phyloP scores from a whole-genome alignment of 768 basidiomycete species.

The Lentinula raphanica region DNA sequence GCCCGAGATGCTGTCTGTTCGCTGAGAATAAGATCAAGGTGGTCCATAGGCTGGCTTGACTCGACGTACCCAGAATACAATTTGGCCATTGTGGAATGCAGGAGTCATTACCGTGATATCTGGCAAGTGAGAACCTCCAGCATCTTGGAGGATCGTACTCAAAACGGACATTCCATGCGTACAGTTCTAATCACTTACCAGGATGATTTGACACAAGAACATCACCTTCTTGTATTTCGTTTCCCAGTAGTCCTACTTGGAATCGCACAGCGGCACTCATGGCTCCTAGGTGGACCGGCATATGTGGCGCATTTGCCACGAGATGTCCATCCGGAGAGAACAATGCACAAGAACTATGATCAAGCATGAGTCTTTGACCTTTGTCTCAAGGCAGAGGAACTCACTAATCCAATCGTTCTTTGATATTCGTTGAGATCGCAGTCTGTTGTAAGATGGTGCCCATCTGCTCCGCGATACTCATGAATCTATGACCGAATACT shows the following conservation, averaged over 20 bases:
- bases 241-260: slow-evolving; percentile 8
- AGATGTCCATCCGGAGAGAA: slow-evolving; percentile 36
- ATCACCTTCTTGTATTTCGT: neutral
- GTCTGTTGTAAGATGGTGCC: neutral
- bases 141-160: slow-evolving; percentile 4
- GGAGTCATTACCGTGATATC: slow-evolving; percentile 35
- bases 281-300: slow-evolving; percentile 8
- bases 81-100: slow-evolving; percentile 23
- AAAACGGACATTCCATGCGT: neutral
- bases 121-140: slow-evolving; percentile 33
- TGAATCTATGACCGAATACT: slow-evolving; percentile 5
- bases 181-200: neutral
- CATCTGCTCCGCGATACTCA: slow-evolving; percentile 4
- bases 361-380: neutral
- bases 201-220: slow-evolving; percentile 20
- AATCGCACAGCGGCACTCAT: slow-evolving; percentile 22
- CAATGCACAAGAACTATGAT: slow-evolving; percentile 26
- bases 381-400: neutral
- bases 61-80: slow-evolving; percentile 4
- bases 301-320: slow-evolving; percentile 34
- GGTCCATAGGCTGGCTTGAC: no score
- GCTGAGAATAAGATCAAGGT: no score
- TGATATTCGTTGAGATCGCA: slow-evolving; percentile 4
- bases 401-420: slow-evolving; percentile 18
- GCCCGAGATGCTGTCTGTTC: slow-evolving; percentile 20